phyloP scores from a whole-genome alignment of 371 early-diverging fungal species.

The Phascolomyces articulosus region DNA sequence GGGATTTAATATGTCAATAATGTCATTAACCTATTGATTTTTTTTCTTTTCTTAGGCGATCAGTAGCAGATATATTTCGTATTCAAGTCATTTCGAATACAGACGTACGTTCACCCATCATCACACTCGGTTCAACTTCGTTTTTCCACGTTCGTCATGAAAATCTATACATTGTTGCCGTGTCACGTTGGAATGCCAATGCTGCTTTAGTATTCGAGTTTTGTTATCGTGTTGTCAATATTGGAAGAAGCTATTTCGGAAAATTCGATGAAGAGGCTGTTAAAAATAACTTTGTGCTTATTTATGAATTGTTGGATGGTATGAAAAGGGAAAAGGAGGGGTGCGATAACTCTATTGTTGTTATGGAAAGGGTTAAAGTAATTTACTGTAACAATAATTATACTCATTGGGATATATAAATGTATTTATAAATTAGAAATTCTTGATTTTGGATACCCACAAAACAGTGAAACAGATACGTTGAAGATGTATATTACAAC shows the following conservation, averaged over 20 bases:
- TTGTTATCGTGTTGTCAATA: slow-evolving; percentile 75
- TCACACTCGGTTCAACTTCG: slow-evolving; percentile 84
- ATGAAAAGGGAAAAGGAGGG: slow-evolving; percentile 13
- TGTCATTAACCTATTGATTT: not conserved
- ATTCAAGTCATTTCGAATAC: slow-evolving; percentile 95
- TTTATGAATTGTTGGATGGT: slow-evolving; percentile 93
- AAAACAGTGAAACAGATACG: slow-evolving; percentile 87
- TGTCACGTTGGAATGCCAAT: slow-evolving; percentile 85
- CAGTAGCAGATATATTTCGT: slow-evolving; percentile 93
- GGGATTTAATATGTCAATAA: not conserved
- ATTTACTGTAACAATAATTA: too few species aligned
- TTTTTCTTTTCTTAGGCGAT: slow-evolving; percentile 67
- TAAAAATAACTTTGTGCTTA: slow-evolving; percentile 89
- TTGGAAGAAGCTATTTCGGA: slow-evolving; percentile 86
- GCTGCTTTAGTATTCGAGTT: slow-evolving; percentile 86
- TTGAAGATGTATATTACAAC: slow-evolving; percentile 90
- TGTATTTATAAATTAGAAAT: slow-evolving; percentile 59
- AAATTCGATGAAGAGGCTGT: slow-evolving; percentile 89
- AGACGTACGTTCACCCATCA: slow-evolving; percentile 89
- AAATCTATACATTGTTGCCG: slow-evolving; percentile 86
- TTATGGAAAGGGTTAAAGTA: too few species aligned
- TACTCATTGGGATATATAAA: too few species aligned
- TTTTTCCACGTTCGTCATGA: slow-evolving; percentile 92
- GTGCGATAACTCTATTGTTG: too few species aligned
- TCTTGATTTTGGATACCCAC: slow-evolving; percentile 92